Evolutionary conservation across 805 yeast species (phyloP), one percentile per base, ranked within the genome.

Genomic region (Wickerhamomyces mucosus): DNA sequence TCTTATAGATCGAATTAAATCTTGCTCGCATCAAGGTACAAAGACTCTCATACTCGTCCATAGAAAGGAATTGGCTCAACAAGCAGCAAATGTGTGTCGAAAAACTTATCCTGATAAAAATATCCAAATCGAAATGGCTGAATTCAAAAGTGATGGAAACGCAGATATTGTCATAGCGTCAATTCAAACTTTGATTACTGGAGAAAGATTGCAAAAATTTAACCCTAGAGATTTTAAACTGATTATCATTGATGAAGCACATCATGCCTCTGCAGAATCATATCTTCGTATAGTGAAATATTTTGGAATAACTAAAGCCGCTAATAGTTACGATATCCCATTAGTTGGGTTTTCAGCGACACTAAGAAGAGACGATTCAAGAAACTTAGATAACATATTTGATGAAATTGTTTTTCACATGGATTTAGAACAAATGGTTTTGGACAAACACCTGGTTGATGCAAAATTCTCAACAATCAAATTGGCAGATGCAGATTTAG

Each of bases 271-370:
- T 1, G 85, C 95, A 1, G 48, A 53, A 12, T 65, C 86, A 1
- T 89, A 88, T 59, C 27, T 56, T 13, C 62, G 65, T 19, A 63
- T 86, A 1, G 50, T 84, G 32, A 51, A 61, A 4, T 64, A 82
- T 45, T 84, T 88, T 44, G 43, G 42, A 0, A 29, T 40, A 3
- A 40, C 46, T 21, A 39, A 48, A 1, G 17, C 15, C 7, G 41
- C 57, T 0, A n/a, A n/a, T n/a, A 50, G 59, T 1, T 58, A 72
- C 35, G 55, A 56, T 1, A 62, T 78, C 2, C 69, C 74, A 2
- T 71, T 84, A 0, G 61, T 84, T 12, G 96, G 97, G 3, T 84
- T 89, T 42, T 78, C 94, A 11, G 97, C 96, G 0, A 88, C 97
- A 0, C 55, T 88, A 48, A 75, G 73, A 43, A 57, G 97, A 35